Evolutionary conservation across 257 asterid genomes (phyloP).

Genomic region (Fraxinus cuspidata): DNA sequence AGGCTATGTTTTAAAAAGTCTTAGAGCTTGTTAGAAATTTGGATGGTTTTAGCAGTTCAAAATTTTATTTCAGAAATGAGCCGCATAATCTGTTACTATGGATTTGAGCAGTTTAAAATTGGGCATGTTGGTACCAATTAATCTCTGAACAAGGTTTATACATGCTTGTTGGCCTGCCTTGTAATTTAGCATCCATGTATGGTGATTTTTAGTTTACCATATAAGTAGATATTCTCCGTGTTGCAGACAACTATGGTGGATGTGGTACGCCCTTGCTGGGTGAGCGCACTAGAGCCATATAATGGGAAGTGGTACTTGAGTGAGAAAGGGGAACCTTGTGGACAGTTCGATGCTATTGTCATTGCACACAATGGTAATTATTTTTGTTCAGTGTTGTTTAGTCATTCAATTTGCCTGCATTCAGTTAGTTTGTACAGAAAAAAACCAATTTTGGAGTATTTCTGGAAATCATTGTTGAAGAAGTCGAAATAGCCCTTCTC

Average conservation of each 20-base stretch:
- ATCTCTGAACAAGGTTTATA: constrained; percentile 10
- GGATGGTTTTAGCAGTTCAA: constrained; percentile 16
- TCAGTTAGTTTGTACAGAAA: neutral
- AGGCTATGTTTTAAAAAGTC: constrained; percentile 1
- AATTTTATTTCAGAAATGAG: constrained; percentile 9
- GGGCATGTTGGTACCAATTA: neutral
- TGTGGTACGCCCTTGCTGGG: constrained; percentile 90
- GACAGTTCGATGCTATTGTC: constrained; percentile 84
- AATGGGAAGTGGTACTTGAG: constrained; percentile 90
- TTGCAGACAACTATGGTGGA: constrained; percentile 70
- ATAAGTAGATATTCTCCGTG: constrained; percentile 20
- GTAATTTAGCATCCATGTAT: constrained; percentile 18
- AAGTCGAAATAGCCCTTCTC: neutral
- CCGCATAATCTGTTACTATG: neutral
- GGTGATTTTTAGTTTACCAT: constrained; percentile 23
- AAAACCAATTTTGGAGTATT: neutral
- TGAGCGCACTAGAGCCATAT: constrained; percentile 78
- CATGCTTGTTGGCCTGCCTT: constrained; percentile 18
- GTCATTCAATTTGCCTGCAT: constrained; percentile 10
- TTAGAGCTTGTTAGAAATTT: neutral
- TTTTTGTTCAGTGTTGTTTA: constrained; percentile 21
- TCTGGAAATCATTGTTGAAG: constrained; percentile 13
- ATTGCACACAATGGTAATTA: constrained; percentile 89
- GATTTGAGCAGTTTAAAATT: neutral
- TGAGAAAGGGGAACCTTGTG: constrained; percentile 82